A percentile compares a stretch with the other conserved stretches of the same genome.
These are phyloP conservation scores for Teunomyces barrocoloradensis DNA, from an alignment of 805 yeast species.

Conservation along the genomic window DNA sequence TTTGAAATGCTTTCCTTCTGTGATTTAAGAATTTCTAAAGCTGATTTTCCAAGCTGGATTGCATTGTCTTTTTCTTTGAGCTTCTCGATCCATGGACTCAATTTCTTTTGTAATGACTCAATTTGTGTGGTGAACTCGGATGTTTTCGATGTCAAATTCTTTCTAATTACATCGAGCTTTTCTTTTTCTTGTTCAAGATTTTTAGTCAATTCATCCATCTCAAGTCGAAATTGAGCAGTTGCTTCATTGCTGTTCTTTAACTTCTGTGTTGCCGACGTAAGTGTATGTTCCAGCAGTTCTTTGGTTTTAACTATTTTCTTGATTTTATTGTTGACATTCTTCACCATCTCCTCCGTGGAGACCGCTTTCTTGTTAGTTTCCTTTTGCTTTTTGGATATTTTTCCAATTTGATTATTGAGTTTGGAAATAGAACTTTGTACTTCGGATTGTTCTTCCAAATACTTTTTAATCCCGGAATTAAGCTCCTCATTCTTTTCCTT, in stretches of 20 bases:
- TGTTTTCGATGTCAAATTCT: conserved; percentile 71
- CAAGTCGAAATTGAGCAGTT: conserved; percentile 40
- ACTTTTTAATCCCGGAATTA: conserved; percentile 28
- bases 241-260: conserved; percentile 46
- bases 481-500: conserved; percentile 39
- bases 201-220: conserved; percentile 43
- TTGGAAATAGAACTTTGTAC: conserved; percentile 24
- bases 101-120: conserved; percentile 55
- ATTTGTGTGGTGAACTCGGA: conserved; percentile 63
- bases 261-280: conserved; percentile 46
- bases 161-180: conserved; percentile 60
- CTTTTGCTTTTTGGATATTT: conserved; percentile 28
- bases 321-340: conserved; percentile 57
- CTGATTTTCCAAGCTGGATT: conserved; percentile 61
- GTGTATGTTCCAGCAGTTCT: conserved; percentile 43
- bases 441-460: conserved; percentile 27
- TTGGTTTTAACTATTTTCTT: conserved; percentile 58
- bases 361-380: conserved; percentile 50
- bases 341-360: conserved; percentile 71
- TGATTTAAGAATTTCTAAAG: conserved; percentile 56
- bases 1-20: conserved; percentile 42
- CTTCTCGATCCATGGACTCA: conserved; percentile 82
- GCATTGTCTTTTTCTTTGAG: conserved; percentile 62
- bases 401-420: conserved; percentile 20
- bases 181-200: conserved; percentile 52